Evolutionary conservation across 1,284 basidiomycete species (phyloP), one percentile per base, ranked within the genome.

Genomic region (Bothia castanella): DNA sequence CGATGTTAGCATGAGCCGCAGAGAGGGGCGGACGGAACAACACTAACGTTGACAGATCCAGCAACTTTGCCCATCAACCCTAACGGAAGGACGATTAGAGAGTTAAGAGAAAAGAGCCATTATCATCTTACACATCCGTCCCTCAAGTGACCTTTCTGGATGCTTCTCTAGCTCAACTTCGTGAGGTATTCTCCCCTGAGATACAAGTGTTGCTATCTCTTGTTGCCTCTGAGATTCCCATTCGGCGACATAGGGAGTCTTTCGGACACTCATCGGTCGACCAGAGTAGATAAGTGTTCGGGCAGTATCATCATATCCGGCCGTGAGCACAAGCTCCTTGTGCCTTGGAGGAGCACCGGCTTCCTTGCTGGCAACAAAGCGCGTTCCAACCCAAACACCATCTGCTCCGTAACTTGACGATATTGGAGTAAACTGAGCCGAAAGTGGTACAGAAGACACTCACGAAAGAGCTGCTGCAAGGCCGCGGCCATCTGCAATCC

Each of bases 41-140:
- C 13, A 70, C 76, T 49, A 48, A 81, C 81, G 47, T 82, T 75
- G 58, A 93, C 86, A 25, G 85, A 76, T 19, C 83, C 91, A 16
- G 88, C 87, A 5, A 91, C 89, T 61, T 82, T 84, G n/a, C 91
- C 91, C 89, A 92, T 93, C 17, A 92, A 68, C 87, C 87, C 88
- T 82, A 21, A 42, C 16, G 23, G 55, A 41, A 51, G 32, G 21
- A 46, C 11, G 16, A 19, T 48, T 21, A 63, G 41, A 51, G 36
- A n/a, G 21, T 34, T 30, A 42, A 21, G 13, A 38, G 6, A 16
- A 53, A n/a, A 40, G n/a, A 32, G n/a, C 2, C 45, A 17, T 42
- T 19, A 45, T 41, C 8, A n/a, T 61, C 79, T 60, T 69, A 85
- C 83, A 87, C 63, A 70, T 70, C 25, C 77, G 68, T 27, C 85